Conservation (phyloP, 192 early-diverging fungal genomes). For the Lobulomyces angularis region DNA sequence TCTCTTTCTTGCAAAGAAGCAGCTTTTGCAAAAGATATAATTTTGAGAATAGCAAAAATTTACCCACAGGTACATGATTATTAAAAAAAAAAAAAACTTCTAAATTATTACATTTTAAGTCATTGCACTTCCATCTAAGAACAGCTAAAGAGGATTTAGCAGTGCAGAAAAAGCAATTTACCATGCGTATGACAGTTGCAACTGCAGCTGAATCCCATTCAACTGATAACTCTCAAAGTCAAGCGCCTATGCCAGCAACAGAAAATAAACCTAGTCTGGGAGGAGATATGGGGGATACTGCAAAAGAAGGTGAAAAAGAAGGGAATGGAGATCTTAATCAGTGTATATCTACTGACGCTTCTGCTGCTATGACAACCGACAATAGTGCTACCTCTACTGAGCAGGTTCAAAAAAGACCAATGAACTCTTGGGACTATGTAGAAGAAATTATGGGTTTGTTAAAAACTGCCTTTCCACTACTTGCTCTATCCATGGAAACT, state of each 20-base stretch:
- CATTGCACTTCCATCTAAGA: conserved; percentile 86
- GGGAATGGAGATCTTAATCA: conserved; percentile 6
- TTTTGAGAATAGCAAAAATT: conserved; percentile 88
- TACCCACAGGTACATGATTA: conserved; percentile 60
- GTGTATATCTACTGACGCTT: no score
- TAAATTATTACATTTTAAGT: conserved; percentile 30
- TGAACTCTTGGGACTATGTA: conserved; percentile 72
- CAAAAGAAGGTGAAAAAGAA: conserved; percentile 10
- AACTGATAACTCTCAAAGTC: conserved; percentile 2
- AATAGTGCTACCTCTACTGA: neutral
- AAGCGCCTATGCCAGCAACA: neutral
- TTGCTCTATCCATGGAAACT: conserved; percentile 92
- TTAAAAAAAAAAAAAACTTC: conserved; percentile 1
- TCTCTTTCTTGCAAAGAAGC: conserved; percentile 72
- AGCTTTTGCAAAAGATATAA: conserved; percentile 55
- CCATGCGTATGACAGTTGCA: conserved; percentile 9
- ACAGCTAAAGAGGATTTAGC: conserved; percentile 82
- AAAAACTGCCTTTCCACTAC: conserved; percentile 87
- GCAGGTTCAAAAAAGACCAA: conserved; percentile 14
- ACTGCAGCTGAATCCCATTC: neutral
- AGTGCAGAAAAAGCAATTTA: conserved; percentile 36
- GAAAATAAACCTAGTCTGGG: neutral
- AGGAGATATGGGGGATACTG: neutral
- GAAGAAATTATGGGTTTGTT: conserved; percentile 92
- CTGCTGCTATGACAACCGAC: conserved; percentile 12